A percentile compares a stretch with the other conserved stretches of the same genome.
Conservation (phyloP, 2,329 filamentous ascomycete species). For the Bipolaris sorokiniana region DNA sequence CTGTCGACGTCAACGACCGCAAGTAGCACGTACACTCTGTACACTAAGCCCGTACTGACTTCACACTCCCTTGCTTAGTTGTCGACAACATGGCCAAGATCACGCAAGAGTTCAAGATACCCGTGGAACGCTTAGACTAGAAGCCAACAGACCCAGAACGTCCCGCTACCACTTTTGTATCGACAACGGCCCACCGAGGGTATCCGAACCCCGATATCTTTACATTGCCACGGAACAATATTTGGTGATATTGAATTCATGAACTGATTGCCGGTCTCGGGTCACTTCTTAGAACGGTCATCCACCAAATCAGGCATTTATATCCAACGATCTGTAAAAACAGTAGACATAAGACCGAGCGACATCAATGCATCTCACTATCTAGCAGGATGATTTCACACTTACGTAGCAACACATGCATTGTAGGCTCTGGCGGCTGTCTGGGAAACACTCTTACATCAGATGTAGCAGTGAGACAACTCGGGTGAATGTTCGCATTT, state of each 20-base stretch:
- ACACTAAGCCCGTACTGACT: slow-evolving; percentile 1
- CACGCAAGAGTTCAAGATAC: slow-evolving; percentile 43
- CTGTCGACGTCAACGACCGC: slow-evolving; percentile 34
- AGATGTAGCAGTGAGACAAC: not conserved
- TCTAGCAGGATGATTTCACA: not conserved
- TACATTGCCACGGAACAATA: no score
- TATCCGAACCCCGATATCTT: not conserved
- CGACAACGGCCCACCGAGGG: not conserved
- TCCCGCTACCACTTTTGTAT: not conserved
- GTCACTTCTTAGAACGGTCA: not conserved
- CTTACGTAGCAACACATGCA: not conserved
- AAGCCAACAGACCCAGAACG: slow-evolving; percentile 2
- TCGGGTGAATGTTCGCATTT: not conserved
- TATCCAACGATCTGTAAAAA: not conserved
- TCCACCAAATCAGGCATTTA: not conserved
- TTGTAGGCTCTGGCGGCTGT: not conserved
- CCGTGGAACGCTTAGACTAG: slow-evolving; percentile 44
- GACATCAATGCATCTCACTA: not conserved
- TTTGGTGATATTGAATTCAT: not conserved
- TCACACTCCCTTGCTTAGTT: slow-evolving; percentile 1
- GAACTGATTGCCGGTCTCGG: not conserved
- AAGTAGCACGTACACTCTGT: slow-evolving; percentile 6
- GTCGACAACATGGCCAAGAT: slow-evolving; percentile 42
- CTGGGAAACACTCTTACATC: not conserved
- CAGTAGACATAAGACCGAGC: not conserved